These are phyloP conservation scores for Ogataea kodamae DNA, from an alignment of 805 yeast genomes.

Conservation along the genomic window DNA sequence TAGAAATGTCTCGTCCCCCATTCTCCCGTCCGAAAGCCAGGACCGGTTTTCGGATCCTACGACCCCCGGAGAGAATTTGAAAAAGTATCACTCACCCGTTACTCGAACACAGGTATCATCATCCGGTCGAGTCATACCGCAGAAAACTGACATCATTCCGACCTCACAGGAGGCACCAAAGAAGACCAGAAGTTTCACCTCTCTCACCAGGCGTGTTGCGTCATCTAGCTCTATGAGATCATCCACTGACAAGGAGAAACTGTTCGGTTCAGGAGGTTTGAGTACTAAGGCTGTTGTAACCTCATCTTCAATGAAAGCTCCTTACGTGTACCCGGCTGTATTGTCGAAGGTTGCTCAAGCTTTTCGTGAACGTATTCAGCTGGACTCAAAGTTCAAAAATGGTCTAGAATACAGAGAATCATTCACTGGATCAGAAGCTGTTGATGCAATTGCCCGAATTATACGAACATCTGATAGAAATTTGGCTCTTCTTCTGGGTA, in stretches of 20 bases:
- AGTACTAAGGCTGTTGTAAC: conserved; percentile 47
- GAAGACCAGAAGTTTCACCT: conserved; percentile 46
- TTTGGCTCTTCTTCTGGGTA: conserved; percentile 80
- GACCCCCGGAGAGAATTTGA: conserved; percentile 21
- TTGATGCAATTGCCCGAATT: conserved; percentile 81
- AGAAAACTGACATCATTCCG: conserved; percentile 37
- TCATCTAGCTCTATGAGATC: conserved; percentile 32
- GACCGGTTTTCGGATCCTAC: conserved; percentile 6
- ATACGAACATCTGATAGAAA: conserved; percentile 89
- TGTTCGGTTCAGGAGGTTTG: conserved; percentile 26
- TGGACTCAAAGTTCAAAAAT: conserved; percentile 81
- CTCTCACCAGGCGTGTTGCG: conserved; percentile 39
- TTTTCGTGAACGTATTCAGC: conserved; percentile 63
- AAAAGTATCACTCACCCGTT: conserved; percentile 34
- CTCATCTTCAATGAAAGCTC: conserved; percentile 44
- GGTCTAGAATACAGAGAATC: conserved; percentile 90
- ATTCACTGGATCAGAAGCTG: conserved; percentile 91
- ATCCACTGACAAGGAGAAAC: conserved; percentile 31
- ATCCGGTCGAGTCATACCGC: conserved; percentile 45
- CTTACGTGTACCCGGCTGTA: conserved; percentile 85
- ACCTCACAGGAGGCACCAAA: conserved; percentile 31
- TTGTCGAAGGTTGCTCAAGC: conserved; percentile 79
- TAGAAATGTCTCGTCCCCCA: conserved; percentile 24
- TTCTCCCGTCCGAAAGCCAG: conserved; percentile 20
- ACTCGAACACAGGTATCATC: conserved; percentile 37